A percentile compares a stretch with the other conserved stretches of the same genome.
Evolutionary conservation across 805 yeast species (phyloP).

Genomic region (Yamadazyma scolyti): DNA sequence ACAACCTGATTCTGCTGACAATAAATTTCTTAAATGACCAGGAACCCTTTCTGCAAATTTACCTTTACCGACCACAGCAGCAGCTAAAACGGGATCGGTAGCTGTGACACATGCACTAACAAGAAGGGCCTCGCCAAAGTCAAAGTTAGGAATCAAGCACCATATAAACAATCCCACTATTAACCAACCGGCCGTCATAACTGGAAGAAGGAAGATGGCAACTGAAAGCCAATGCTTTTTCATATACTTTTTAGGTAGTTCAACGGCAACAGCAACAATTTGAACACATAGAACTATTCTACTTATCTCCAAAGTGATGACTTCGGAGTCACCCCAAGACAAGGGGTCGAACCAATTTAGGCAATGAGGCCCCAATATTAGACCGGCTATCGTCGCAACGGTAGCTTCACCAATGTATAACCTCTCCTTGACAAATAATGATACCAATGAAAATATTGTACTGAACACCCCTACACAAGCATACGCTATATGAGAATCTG

Average conservation of each 20-base stretch:
- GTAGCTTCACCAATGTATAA: slow-evolving; percentile 90
- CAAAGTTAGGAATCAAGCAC: slow-evolving; percentile 68
- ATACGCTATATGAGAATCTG: slow-evolving; percentile 79
- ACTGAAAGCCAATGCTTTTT: slow-evolving; percentile 79
- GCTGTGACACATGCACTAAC: slow-evolving; percentile 90
- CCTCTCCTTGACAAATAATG: slow-evolving; percentile 77
- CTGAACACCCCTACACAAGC: slow-evolving; percentile 85
- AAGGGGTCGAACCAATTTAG: slow-evolving; percentile 79
- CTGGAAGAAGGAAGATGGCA: slow-evolving; percentile 69
- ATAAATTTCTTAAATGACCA: slow-evolving; percentile 80
- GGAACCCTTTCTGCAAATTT: slow-evolving; percentile 89
- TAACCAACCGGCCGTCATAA: slow-evolving; percentile 90
- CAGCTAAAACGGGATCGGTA: slow-evolving; percentile 92
- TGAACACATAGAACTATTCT: slow-evolving; percentile 82
- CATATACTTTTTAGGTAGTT: slow-evolving; percentile 87
- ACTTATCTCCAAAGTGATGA: slow-evolving; percentile 77
- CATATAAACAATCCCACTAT: slow-evolving; percentile 76
- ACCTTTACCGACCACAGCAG: slow-evolving; percentile 93
- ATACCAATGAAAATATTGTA: slow-evolving; percentile 73
- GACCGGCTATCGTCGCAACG: slow-evolving; percentile 79
- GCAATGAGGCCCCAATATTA: slow-evolving; percentile 86
- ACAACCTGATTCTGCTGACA: slow-evolving; percentile 86
- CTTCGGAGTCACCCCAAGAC: slow-evolving; percentile 82
- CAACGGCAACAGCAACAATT: slow-evolving; percentile 93
- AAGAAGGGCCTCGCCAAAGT: slow-evolving; percentile 67